phyloP scores from a whole-genome alignment of 2,329 filamentous ascomycete species.

The Colletotrichum graminicola region DNA sequence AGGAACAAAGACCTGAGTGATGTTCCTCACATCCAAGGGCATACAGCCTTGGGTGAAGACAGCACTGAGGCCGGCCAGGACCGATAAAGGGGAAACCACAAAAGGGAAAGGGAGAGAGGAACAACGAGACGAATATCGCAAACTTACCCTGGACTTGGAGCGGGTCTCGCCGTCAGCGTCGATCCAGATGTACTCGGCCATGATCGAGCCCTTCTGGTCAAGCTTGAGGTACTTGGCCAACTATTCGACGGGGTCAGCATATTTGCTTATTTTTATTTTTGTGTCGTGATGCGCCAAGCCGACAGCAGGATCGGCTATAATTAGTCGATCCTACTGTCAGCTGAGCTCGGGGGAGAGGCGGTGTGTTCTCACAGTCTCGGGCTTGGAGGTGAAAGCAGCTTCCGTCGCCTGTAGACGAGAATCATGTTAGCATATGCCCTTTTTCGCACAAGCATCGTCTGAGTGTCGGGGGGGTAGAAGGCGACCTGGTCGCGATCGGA shows the following conservation, averaged over 20 bases:
- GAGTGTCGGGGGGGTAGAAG: not conserved
- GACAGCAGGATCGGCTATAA: not conserved
- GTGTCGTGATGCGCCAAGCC: not conserved
- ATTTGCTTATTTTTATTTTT: slow-evolving; percentile 6
- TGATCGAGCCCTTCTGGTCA: slow-evolving; percentile 87
- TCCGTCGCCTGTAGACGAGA: slow-evolving; percentile 46
- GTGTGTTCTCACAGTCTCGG: slow-evolving; percentile 51
- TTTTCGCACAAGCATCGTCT: not conserved
- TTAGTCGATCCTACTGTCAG: not conserved
- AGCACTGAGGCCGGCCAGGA: slow-evolving; percentile 9
- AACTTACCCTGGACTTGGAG: slow-evolving; percentile 94
- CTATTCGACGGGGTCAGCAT: slow-evolving; percentile 60
- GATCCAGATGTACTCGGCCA: slow-evolving; percentile 98
- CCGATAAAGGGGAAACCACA: slow-evolving; percentile 9
- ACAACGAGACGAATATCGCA: slow-evolving; percentile 43
- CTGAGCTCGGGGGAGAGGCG: slow-evolving; percentile 1
- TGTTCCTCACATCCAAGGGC: not conserved
- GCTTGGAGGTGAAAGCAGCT: slow-evolving; percentile 48
- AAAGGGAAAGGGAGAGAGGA: slow-evolving; percentile 41
- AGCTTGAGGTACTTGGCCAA: slow-evolving; percentile 93
- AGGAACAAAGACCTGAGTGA: not conserved
- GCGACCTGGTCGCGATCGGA: not conserved
- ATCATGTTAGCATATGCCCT: slow-evolving; percentile 37
- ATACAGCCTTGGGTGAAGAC: not conserved
- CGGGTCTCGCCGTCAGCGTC: slow-evolving; percentile 85